These are phyloP conservation scores for Fusarium sp. DNA, from an alignment of 2,329 filamentous ascomycete species.

Conservation along the genomic window DNA sequence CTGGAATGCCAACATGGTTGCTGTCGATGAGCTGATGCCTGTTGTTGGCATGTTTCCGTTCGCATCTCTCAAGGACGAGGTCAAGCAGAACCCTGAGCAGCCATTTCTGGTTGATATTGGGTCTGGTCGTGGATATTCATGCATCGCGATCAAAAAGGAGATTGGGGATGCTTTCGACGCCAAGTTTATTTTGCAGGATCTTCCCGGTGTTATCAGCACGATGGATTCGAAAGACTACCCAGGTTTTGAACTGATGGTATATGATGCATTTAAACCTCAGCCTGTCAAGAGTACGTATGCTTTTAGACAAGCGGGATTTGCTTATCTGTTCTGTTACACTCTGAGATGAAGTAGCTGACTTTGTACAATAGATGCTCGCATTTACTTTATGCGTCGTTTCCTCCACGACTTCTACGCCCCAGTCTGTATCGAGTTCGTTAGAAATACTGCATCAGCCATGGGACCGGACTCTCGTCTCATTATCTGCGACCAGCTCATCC, in stretches of 20 bases:
- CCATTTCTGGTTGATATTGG: constrained; percentile 50
- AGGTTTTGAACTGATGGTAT: constrained; percentile 46
- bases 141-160: constrained; percentile 47
- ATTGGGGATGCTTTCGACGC: constrained; percentile 39
- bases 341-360: neutral
- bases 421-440: constrained; percentile 49
- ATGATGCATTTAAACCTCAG: constrained; percentile 36
- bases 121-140: constrained; percentile 49
- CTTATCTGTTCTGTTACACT: too few species aligned
- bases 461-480: constrained; percentile 50
- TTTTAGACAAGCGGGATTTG: fast-evolving
- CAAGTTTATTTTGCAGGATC: constrained; percentile 51
- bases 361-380: constrained; percentile 45
- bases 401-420: constrained; percentile 51
- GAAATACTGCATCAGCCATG: constrained; percentile 49
- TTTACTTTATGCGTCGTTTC: constrained; percentile 51
- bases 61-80: constrained; percentile 45
- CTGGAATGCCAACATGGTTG: constrained; percentile 51
- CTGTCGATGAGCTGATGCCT: constrained; percentile 50
- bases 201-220: constrained; percentile 48
- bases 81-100: constrained; percentile 46
- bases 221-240: constrained; percentile 38
- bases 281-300: constrained; percentile 39
- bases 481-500: constrained; percentile 52
- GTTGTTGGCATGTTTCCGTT: constrained; percentile 54